Evolutionary conservation across 2,329 filamentous ascomycete genomes (phyloP).

Genomic region (Xylariaceae sp.): DNA sequence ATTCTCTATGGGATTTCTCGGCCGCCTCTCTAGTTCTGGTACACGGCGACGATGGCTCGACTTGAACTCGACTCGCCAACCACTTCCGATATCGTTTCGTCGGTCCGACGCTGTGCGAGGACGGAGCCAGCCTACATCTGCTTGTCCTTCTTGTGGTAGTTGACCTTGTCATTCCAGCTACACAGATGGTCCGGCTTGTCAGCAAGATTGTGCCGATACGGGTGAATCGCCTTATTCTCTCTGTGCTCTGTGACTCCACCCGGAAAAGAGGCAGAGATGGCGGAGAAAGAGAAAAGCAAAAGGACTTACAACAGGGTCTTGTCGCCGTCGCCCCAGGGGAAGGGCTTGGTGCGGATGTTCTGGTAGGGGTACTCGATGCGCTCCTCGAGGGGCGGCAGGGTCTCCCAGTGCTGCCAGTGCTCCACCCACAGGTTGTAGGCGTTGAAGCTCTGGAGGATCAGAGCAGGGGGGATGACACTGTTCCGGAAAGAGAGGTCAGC

Average conservation of each 20-base stretch:
- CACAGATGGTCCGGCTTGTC: no score
- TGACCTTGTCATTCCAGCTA: conserved; percentile 94
- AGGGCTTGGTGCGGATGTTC: conserved; percentile 97
- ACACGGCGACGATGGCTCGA: no score
- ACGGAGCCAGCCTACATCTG: conserved; percentile 29
- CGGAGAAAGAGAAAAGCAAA: no score
- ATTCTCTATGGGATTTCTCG: not conserved
- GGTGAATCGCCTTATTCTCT: no score
- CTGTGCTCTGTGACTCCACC: no score
- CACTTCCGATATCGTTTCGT: no score
- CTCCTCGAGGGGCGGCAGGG: conserved; percentile 83
- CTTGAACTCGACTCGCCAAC: no score
- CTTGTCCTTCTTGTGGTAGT: conserved; percentile 96
- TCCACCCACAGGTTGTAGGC: conserved; percentile 88
- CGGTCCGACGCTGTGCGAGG: not conserved
- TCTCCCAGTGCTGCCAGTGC: conserved; percentile 93
- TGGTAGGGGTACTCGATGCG: conserved; percentile 90
- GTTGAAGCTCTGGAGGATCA: conserved; percentile 69
- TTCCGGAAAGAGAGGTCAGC: no score
- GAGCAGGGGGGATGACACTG: no score
- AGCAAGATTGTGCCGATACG: no score
- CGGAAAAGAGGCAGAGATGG: not conserved
- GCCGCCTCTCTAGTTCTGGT: no score
- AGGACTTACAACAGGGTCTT: conserved; percentile 66
- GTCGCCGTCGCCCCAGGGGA: conserved; percentile 88